A percentile compares a stretch with the other conserved stretches of the same genome.
Conservation (phyloP, 2,329 filamentous ascomycete species). For the Aspergillus ruber region DNA sequence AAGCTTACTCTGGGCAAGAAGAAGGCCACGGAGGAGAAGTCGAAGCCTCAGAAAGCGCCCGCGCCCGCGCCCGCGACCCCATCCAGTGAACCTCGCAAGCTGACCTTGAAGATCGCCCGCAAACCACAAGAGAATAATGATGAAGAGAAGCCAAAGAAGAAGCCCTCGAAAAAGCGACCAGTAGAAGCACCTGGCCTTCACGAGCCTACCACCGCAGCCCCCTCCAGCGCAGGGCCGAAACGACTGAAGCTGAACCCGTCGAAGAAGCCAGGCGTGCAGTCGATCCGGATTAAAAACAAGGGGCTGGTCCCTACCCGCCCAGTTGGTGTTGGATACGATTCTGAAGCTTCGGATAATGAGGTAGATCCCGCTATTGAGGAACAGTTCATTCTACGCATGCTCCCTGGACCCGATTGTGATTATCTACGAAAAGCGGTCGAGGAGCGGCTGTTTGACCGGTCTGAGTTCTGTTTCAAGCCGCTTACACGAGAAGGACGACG, state of each 20-base stretch:
- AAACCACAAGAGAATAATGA: conserved; percentile 17
- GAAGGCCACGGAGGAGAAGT: conserved; percentile 21
- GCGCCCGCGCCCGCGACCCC: conserved; percentile 16
- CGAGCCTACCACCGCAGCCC: conserved; percentile 15
- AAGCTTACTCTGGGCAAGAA: conserved; percentile 39
- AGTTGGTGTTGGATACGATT: conserved; percentile 88
- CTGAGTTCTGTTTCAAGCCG: conserved; percentile 75
- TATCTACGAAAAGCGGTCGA: conserved; percentile 70
- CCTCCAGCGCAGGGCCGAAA: conserved; percentile 24
- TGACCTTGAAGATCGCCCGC: conserved; percentile 37
- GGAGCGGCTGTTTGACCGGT: conserved; percentile 70
- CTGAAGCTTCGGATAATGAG: conserved; percentile 87
- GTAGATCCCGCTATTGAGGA: conserved; percentile 81
- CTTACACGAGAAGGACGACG: conserved; percentile 63
- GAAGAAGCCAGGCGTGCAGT: conserved; percentile 35
- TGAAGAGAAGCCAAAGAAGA: conserved; percentile 25
- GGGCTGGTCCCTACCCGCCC: conserved; percentile 64
- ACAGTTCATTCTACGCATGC: conserved; percentile 83
- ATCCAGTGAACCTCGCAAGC: conserved; percentile 25
- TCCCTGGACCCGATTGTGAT: conserved; percentile 77
- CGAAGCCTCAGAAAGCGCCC: conserved; percentile 13
- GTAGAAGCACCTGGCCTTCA: conserved; percentile 22
- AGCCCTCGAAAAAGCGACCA: conserved; percentile 34
- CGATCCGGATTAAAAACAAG: conserved; percentile 57
- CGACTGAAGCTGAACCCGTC: conserved; percentile 34